Conservation (phyloP, 768 basidiomycete genomes). For the Lactarius sanguifluus region DNA sequence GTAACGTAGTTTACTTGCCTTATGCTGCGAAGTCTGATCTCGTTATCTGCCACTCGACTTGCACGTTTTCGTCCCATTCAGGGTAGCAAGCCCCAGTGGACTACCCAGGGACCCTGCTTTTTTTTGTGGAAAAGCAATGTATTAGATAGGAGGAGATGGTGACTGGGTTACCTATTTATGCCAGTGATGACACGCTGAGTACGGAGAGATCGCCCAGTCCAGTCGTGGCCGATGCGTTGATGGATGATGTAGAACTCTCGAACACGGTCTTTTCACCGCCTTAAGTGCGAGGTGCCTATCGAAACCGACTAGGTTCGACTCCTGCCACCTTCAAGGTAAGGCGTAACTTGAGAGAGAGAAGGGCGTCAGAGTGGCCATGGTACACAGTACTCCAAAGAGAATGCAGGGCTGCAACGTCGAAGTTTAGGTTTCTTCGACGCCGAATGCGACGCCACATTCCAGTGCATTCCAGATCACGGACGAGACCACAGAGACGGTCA, state of each 20-base stretch:
- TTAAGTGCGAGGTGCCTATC: background rate
- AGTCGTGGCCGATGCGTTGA: background rate
- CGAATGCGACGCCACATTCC: too few species aligned
- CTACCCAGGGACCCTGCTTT: background rate
- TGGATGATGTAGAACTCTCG: background rate
- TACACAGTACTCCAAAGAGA: background rate
- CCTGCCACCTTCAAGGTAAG: background rate
- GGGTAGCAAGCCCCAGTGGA: constrained; percentile 10
- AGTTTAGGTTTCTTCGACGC: too few species aligned
- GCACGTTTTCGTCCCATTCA: constrained; percentile 9
- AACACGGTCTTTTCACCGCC: background rate
- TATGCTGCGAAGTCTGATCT: constrained; percentile 6
- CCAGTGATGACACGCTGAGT: background rate
- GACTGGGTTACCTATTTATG: background rate
- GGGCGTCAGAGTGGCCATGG: background rate
- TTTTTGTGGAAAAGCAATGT: background rate
- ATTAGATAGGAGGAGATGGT: background rate
- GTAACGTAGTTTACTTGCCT: constrained; percentile 13
- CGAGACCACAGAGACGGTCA: too few species aligned
- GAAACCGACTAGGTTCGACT: background rate
- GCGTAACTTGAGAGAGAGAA: background rate
- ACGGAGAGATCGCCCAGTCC: background rate
- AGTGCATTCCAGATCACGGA: too few species aligned
- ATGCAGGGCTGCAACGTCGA: too few species aligned
- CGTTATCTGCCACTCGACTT: constrained; percentile 15